Base-by-base conservation (phyloP, 306 rosid genomes). In the Gynostemma pentaphyllum region DNA sequence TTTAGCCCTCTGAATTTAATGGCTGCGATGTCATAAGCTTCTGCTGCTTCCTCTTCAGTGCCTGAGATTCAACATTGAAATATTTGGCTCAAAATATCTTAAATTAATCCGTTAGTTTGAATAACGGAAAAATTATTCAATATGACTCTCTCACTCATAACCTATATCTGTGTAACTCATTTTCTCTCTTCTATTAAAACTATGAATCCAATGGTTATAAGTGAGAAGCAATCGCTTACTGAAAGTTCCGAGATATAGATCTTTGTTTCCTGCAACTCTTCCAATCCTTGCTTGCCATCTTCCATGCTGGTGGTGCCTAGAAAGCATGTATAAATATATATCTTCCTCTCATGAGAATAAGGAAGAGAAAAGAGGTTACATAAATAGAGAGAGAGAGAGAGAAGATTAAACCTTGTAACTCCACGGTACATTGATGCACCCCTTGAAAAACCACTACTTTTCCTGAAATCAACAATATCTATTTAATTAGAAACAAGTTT, bases 281-380 rank as follows among this genome's bases (percentile, higher is more conserved):
- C 99, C 99, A 52, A 94, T 94, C 83, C 99, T 84, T 0, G 99
- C 99, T 80, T 94, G 99, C 99, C 99, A 94, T 81, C 99, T 81
- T 18, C 99, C 99, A 24, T 94, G 99, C 51, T 94, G 99, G 47
- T 94, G 99, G 75, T 94, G 99, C 87, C 99, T 86, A 64, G 32
- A 51, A 19, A 68, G 15, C 45, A 41, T 5, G 13, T 32, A 36
- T 0, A 53, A 7, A 30, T n/a, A 1, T 18, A 4, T 32, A 21
- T 34, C 15, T 59, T 18, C 4, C 7, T 59, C n/a, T 59, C 19
- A 26, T 44, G 49, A 3, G 68, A 16, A 22, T 13, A 2, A 26
- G 8, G 0, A 0, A 5, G 5, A 26, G 7, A 28, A 40, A 47
- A 3, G 16, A 4, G 29, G 39, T 6, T 34, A 34, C 39, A 62